Percentiles rank a stretch among this genome's conserved stretches.
phyloP scores from a whole-genome alignment of 2,329 filamentous ascomycete species.

The Berkeleyomyces rouxiae region DNA sequence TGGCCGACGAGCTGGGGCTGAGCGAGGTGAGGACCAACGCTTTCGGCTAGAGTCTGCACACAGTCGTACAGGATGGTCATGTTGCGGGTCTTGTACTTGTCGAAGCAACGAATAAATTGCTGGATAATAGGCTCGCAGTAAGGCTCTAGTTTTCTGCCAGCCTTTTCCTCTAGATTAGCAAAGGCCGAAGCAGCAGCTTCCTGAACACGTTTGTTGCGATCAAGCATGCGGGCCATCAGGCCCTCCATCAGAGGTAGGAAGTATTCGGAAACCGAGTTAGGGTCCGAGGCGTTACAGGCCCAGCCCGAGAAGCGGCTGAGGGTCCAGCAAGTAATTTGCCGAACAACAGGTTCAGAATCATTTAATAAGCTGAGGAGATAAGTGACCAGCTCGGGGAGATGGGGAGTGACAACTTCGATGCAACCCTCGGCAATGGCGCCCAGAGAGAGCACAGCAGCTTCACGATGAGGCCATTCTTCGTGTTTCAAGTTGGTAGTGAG shows the following conservation, averaged over 20 bases:
- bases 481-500: constrained; percentile 79
- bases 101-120: constrained; percentile 85
- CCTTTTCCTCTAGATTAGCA: constrained; percentile 88
- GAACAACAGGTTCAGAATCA: constrained; percentile 75
- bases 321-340: constrained; percentile 97
- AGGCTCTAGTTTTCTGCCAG: constrained; percentile 60
- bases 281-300: constrained; percentile 61
- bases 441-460: constrained; percentile 84
- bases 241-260: constrained; percentile 98
- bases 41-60: constrained; percentile 88
- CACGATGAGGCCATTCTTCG: constrained; percentile 75
- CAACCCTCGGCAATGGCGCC: constrained; percentile 93
- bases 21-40: constrained; percentile 69
- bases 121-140: constrained; percentile 82
- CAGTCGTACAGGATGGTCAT: constrained; percentile 99
- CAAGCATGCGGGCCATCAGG: constrained; percentile 83
- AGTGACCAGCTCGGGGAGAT: constrained; percentile 76
- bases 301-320: constrained; percentile 84
- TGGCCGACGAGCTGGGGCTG: constrained; percentile 62
- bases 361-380: constrained; percentile 77
- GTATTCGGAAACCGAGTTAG: constrained; percentile 51
- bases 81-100: constrained; percentile 93
- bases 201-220: constrained; percentile 94
- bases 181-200: constrained; percentile 93
- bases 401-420: constrained; percentile 73